phyloP scores from a whole-genome alignment of 2,329 filamentous ascomycete species.

The Dactylonectria estremocensis region DNA sequence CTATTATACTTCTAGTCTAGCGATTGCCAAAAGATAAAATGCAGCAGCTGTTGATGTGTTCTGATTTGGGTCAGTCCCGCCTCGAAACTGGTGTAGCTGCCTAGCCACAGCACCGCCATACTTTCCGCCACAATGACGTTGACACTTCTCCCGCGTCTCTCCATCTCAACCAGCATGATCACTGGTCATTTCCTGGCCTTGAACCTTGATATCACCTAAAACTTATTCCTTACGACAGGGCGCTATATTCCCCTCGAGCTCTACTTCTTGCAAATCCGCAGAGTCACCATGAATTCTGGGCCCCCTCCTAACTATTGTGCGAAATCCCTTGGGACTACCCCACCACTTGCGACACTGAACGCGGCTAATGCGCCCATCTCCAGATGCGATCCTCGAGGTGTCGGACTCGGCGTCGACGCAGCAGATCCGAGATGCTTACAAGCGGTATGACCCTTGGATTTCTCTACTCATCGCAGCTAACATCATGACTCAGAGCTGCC shows the following conservation, averaged over 20 bases:
- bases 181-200: slow-evolving; percentile 24
- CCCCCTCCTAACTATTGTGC: slow-evolving; percentile 74
- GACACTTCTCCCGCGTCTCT: slow-evolving; percentile 39
- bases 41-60: slow-evolving; percentile 3
- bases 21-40: background rate
- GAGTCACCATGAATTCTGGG: slow-evolving; percentile 53
- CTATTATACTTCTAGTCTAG: too few relatives aligned
- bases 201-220: slow-evolving; percentile 20
- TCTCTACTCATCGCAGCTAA: slow-evolving; percentile 32
- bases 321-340: slow-evolving; percentile 44
- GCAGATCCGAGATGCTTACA: slow-evolving; percentile 95
- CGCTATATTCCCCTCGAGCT: slow-evolving; percentile 3
- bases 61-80: background rate
- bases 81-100: slow-evolving; percentile 13
- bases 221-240: slow-evolving; percentile 10
- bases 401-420: slow-evolving; percentile 81
- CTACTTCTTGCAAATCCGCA: slow-evolving; percentile 2
- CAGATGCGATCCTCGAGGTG: slow-evolving; percentile 83
- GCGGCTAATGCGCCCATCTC: slow-evolving; percentile 32
- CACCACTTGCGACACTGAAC: slow-evolving; percentile 29
- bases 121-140: slow-evolving; percentile 60
- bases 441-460: slow-evolving; percentile 70
- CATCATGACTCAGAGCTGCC: slow-evolving; percentile 75
- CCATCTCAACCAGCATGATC: slow-evolving; percentile 25
- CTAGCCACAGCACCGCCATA: slow-evolving; percentile 49